Conservation (phyloP, 208 protist species). For the Trichomonas vaginalis region DNA sequence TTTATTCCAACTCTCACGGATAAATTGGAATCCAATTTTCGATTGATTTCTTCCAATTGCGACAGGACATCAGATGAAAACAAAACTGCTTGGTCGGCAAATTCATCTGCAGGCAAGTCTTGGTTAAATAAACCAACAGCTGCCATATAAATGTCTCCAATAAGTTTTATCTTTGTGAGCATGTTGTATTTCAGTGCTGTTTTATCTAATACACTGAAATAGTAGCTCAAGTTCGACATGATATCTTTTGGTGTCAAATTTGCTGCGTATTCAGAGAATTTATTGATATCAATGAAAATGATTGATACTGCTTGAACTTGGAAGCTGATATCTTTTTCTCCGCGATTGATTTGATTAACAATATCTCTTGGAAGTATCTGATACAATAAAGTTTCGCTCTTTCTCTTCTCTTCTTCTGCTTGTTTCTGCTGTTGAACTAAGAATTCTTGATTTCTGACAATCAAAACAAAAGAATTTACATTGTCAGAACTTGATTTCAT, state of each 20-base stretch:
- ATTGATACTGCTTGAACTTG: not conserved
- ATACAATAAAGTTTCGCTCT: not conserved
- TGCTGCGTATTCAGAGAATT: not conserved
- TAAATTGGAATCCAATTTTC: not conserved
- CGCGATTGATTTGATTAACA: not conserved
- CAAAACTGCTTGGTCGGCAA: not conserved
- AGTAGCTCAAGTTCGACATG: not conserved
- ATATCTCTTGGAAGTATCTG: not conserved
- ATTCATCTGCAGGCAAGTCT: not conserved
- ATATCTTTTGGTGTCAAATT: not conserved
- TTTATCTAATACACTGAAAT: not conserved
- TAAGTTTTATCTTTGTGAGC: not conserved
- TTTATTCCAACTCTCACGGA: not conserved
- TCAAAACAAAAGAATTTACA: not conserved
- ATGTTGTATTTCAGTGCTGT: not conserved
- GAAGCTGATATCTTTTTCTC: not conserved
- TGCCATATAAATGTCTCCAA: not conserved
- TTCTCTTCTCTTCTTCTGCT: not conserved
- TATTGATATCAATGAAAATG: slow-evolving; percentile 10
- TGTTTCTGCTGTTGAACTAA: not conserved
- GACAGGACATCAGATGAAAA: not conserved
- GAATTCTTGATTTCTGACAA: not conserved
- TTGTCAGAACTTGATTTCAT: not conserved
- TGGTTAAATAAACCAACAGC: not conserved
- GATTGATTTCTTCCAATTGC: not conserved